Evolutionary conservation across 164 flowering plant species (phyloP), one percentile per base, ranked within the genome.

Genomic region (Tinospora cordifolia): DNA sequence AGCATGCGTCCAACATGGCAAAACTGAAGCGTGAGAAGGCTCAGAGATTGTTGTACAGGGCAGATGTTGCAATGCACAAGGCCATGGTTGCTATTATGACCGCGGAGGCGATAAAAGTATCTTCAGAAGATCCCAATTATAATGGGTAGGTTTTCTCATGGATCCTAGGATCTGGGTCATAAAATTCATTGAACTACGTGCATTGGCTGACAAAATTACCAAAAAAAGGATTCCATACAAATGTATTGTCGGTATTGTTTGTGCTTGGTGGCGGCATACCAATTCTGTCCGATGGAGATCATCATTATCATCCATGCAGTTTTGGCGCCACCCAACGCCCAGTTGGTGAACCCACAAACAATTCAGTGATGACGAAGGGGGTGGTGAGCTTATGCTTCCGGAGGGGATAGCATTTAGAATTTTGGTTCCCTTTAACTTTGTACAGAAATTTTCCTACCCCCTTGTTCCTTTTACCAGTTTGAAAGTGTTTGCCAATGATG

Each of bases 31-130:
- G 92, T 65, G 91, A 89, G 74, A 87, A 78, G 40, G 99, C 98
- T 63, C 86, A 87, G 78, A 89, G 87, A 75, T 70, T 92, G 81
- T 80, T 83, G 21, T 82, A 80, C 71, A 81, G 83, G 75, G 99
- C 97, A 22, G 98, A 95, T 76, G 68, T 86, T 36, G 97, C 96
- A 21, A 83, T 91, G 65, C 96, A 92, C 81, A 92, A 87, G 80
- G 99, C 99, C 71, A 87, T 79, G 69, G 83, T 73, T 79, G 93
- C 99, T 69, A 83, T 92, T 39, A 87, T 87, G 93, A 87, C 79
- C 68, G 99, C 97, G 11, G 96, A 95, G 65, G 90, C 94, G 11
- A 76, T 88, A 17, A 87, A 87, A 81, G 87, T 79, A 51, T 75
- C 92, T 13, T 77, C 68, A 40, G 83, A 79, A 72, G 85, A 81